Percentiles rank a stretch among this genome's conserved stretches.
Evolutionary conservation across 176 grass and related monocot species (phyloP).

Genomic region (Alloteropsis semialata): DNA sequence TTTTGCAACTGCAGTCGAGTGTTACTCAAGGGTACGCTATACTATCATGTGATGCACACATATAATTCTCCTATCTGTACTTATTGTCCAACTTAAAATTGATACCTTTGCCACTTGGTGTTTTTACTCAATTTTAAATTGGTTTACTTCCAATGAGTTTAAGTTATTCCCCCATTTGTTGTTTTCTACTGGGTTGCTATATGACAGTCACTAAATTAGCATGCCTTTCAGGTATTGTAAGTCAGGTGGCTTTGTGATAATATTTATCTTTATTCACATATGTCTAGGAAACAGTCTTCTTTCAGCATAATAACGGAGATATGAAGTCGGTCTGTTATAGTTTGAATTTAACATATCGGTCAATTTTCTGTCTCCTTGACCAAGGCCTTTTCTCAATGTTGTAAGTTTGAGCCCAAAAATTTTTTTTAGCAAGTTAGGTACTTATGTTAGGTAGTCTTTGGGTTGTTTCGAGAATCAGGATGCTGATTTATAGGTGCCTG

Average conservation of each 20-base stretch:
- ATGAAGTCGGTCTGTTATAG: not conserved
- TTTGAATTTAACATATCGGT: not conserved
- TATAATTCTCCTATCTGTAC: not conserved
- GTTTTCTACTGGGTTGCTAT: not conserved
- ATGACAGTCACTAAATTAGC: not conserved
- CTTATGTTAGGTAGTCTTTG: not conserved
- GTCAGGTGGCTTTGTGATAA: not conserved
- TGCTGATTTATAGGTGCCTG: too few species aligned
- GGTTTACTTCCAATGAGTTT: not conserved
- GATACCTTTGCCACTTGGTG: not conserved
- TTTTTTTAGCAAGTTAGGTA: not conserved
- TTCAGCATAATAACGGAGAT: not conserved
- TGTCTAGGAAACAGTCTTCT: not conserved
- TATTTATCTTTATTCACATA: not conserved
- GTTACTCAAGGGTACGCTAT: constrained; percentile 66
- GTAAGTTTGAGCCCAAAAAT: not conserved
- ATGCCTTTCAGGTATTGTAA: not conserved
- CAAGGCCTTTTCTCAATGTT: not conserved
- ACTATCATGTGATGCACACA: not conserved
- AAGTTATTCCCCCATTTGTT: not conserved
- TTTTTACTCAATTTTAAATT: not conserved
- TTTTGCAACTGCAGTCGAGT: constrained; percentile 56
- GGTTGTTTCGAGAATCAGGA: too few species aligned
- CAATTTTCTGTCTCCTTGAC: not conserved
- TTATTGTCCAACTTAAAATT: not conserved